Conservation (phyloP, 1,284 basidiomycete species). For the Melanopsichium pennsylvanicum region DNA sequence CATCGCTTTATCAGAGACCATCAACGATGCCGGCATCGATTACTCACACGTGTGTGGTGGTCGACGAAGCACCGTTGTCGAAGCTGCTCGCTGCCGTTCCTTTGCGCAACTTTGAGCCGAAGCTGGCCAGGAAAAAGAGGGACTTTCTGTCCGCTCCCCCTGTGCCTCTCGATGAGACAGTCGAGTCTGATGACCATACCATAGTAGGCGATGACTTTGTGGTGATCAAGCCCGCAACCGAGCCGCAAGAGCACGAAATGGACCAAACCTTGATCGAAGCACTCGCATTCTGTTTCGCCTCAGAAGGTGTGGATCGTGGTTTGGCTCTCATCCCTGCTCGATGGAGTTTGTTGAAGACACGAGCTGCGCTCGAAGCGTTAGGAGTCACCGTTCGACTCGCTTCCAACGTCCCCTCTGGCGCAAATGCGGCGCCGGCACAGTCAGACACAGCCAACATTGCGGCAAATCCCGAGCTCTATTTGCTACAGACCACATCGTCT, state of each 20-base stretch:
- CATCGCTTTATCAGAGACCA: slow-evolving; percentile 14
- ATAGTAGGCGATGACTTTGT: slow-evolving; percentile 3
- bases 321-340: slow-evolving; percentile 58
- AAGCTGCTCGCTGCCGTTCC: slow-evolving; percentile 22
- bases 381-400: slow-evolving; percentile 52
- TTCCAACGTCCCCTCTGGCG: slow-evolving; percentile 3
- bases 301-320: slow-evolving; percentile 45
- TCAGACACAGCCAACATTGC: background rate
- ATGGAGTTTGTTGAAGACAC: slow-evolving; percentile 52
- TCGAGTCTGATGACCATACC: background rate
- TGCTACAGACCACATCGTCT: slow-evolving; percentile 54
- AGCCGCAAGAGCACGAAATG: slow-evolving; percentile 45
- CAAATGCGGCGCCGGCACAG: background rate
- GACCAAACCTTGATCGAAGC: slow-evolving; percentile 53
- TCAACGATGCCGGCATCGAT: slow-evolving; percentile 51
- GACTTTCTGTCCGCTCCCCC: background rate
- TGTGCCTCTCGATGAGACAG: background rate
- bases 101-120: slow-evolving; percentile 40
- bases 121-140: slow-evolving; percentile 21
- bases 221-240: slow-evolving; percentile 15
- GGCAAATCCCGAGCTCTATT: slow-evolving; percentile 34
- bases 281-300: slow-evolving; percentile 57
- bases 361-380: slow-evolving; percentile 45
- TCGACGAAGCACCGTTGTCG: slow-evolving; percentile 46
- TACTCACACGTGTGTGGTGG: slow-evolving; percentile 59